A percentile compares a stretch with the other conserved stretches of the same genome.
Conservation (phyloP, 2,329 filamentous ascomycete genomes). For the Calonectria naviculata region DNA sequence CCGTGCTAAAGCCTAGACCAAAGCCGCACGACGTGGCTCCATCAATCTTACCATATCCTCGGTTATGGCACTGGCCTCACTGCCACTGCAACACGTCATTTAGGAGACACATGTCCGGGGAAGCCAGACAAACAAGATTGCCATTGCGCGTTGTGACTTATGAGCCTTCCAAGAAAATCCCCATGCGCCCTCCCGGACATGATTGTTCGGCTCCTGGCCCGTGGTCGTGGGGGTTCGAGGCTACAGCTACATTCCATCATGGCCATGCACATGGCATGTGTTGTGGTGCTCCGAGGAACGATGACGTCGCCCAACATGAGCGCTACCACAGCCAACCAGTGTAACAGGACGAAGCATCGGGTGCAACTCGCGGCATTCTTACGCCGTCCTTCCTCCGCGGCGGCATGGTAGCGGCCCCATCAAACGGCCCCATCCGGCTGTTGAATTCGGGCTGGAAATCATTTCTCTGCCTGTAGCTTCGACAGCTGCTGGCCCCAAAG, state of each 20-base stretch:
- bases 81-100: slow-evolving; percentile 30
- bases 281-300: slow-evolving; percentile 1
- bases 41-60: slow-evolving; percentile 29
- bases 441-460: neutral
- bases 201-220: slow-evolving; percentile 10
- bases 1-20: slow-evolving; percentile 26
- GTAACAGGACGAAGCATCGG: neutral
- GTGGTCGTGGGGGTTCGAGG: neutral
- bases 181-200: slow-evolving; percentile 11
- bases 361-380: slow-evolving; percentile 2
- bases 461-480: neutral
- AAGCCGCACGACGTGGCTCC: slow-evolving; percentile 16
- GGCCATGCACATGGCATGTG: slow-evolving; percentile 8
- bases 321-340: neutral
- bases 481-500: neutral
- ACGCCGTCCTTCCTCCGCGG: neutral
- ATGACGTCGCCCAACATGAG: slow-evolving; percentile 22
- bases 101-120: slow-evolving; percentile 28
- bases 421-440: neutral
- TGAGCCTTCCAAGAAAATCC: neutral
- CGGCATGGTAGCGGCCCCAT: neutral
- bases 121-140: slow-evolving; percentile 7
- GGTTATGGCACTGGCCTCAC: slow-evolving; percentile 30
- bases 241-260: neutral
- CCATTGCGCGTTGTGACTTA: slow-evolving; percentile 13